Percentiles rank a stretch among this genome's conserved stretches.
Evolutionary conservation across 179 eudicot genomes (phyloP).

Genomic region (Gypsophila paniculata): DNA sequence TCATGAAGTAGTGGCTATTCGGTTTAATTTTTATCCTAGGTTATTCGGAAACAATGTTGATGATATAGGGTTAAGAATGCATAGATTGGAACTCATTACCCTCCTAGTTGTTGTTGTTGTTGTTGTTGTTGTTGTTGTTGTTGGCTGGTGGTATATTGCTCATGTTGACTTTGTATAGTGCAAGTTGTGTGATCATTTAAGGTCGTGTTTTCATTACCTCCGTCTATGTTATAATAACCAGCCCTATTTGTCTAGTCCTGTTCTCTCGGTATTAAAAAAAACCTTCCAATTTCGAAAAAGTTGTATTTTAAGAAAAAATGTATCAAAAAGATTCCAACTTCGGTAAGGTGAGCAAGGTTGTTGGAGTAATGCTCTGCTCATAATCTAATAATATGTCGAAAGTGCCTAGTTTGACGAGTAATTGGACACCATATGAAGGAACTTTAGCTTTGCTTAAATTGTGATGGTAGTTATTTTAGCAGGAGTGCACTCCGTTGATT

Average conservation of each 20-base stretch:
- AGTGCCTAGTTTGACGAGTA: background rate
- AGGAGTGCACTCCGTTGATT: too few relatives aligned
- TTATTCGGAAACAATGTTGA: too few relatives aligned
- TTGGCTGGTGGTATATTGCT: background rate
- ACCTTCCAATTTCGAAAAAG: background rate
- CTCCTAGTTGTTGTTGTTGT: background rate
- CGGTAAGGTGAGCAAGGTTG: background rate
- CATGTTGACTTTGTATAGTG: conserved; percentile 7
- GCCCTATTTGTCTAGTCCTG: background rate
- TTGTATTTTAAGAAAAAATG: background rate
- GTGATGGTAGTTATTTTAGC: background rate
- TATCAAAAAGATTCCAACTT: background rate
- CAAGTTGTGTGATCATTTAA: conserved; percentile 10
- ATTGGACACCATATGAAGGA: background rate
- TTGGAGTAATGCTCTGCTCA: background rate
- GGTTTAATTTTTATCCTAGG: too few relatives aligned
- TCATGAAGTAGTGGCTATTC: too few relatives aligned
- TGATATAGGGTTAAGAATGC: too few relatives aligned
- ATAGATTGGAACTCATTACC: too few relatives aligned
- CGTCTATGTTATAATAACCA: background rate
- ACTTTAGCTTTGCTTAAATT: background rate
- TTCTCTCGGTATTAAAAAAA: background rate
- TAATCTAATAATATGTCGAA: background rate
- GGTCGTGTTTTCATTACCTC: background rate
- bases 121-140: background rate